Percentiles rank a stretch among this genome's conserved stretches.
Evolutionary conservation across 441 rosid genomes (phyloP).

Genomic region (Erodium chrysanthum): DNA sequence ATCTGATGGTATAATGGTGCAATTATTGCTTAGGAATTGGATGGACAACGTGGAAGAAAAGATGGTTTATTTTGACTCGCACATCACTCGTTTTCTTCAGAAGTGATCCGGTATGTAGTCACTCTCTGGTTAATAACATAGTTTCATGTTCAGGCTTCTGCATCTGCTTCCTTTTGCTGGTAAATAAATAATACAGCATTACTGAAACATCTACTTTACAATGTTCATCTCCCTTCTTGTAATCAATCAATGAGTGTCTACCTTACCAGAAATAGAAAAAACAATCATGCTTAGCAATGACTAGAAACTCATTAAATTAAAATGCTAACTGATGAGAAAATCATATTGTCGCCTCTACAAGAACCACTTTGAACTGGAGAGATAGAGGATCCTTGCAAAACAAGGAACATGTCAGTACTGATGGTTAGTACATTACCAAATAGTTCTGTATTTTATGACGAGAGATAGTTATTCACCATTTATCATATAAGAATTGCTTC

Average conservation of each 20-base stretch:
- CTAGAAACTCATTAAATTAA: not conserved
- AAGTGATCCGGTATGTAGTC: slow-evolving; percentile 82
- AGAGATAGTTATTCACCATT: not conserved
- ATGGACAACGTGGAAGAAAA: slow-evolving; percentile 98
- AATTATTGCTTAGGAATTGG: slow-evolving; percentile 58
- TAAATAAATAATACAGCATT: not conserved
- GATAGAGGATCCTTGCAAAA: not conserved
- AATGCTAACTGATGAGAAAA: too few relatives aligned
- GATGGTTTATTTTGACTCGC: slow-evolving; percentile 93
- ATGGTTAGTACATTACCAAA: not conserved
- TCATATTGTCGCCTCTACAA: too few relatives aligned
- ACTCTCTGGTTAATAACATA: slow-evolving; percentile 7
- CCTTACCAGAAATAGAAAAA: not conserved
- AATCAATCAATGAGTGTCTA: not conserved
- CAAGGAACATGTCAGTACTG: not conserved
- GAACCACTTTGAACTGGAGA: not conserved
- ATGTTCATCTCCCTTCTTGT: not conserved
- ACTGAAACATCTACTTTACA: not conserved
- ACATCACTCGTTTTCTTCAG: slow-evolving; percentile 95
- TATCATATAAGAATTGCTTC: not conserved
- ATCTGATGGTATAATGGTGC: not conserved
- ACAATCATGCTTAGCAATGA: not conserved
- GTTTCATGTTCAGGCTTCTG: not conserved
- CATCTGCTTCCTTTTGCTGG: not conserved
- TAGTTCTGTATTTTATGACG: not conserved